phyloP scores from a whole-genome alignment of 306 rosid species.

The Vigna hirtella region DNA sequence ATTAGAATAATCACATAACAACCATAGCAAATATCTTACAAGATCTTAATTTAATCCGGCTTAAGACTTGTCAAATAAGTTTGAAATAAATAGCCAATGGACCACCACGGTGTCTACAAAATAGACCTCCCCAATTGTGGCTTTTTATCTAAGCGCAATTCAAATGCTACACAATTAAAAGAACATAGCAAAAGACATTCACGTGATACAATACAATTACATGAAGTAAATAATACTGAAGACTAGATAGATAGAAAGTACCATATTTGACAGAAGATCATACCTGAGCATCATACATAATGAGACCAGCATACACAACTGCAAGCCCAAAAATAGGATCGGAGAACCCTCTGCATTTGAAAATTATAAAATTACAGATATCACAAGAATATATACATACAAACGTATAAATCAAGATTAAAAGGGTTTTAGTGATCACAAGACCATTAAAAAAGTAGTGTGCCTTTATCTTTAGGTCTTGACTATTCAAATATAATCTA shows the following conservation, averaged over 20 bases:
- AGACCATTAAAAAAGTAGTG: neutral
- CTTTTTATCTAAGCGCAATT: neutral
- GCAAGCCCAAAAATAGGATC: conserved; percentile 87
- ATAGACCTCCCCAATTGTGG: neutral
- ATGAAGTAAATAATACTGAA: conserved; percentile 8
- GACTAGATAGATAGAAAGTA: conserved; percentile 28
- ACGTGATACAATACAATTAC: neutral
- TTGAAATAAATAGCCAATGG: conserved; percentile 1
- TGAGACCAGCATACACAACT: conserved; percentile 86
- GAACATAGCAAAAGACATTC: conserved; percentile 1
- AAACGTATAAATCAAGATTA: neutral
- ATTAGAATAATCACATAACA: neutral
- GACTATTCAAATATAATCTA: neutral
- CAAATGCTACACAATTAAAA: conserved; percentile 25
- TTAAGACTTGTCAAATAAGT: conserved; percentile 4
- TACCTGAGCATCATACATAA: conserved; percentile 99
- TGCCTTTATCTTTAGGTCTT: neutral
- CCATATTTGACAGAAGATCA: conserved; percentile 37
- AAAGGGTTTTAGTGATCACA: neutral
- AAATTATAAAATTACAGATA: conserved; percentile 41
- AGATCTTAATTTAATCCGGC: neutral
- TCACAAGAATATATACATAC: neutral
- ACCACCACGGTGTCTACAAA: neutral
- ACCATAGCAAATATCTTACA: conserved; percentile 27
- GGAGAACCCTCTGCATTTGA: conserved; percentile 76